Percentiles rank a stretch among this genome's conserved stretches.
phyloP scores from a whole-genome alignment of 768 basidiomycete genomes.

The Calocera viscosa region DNA sequence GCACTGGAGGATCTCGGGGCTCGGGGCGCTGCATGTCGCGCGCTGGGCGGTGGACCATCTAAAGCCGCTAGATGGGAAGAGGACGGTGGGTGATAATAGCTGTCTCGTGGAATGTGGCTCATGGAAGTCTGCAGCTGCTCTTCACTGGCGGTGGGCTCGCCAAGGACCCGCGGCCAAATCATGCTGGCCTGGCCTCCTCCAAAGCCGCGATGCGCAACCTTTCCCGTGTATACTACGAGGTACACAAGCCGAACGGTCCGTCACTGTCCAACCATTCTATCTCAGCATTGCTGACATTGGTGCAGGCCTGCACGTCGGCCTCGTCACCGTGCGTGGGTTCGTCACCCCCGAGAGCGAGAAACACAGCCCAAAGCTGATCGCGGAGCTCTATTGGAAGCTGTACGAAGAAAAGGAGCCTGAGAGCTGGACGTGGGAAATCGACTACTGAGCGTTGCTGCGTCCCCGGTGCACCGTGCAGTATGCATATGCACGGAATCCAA shows the following conservation, averaged over 20 bases:
- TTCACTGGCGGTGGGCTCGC: conserved; percentile 2
- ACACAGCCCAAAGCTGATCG: background rate
- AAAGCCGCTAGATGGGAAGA: background rate
- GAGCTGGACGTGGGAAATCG: conserved; percentile 6
- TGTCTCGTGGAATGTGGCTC: background rate
- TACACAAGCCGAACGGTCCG: conserved; percentile 5
- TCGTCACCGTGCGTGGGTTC: conserved; percentile 3
- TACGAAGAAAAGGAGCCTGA: conserved; percentile 1
- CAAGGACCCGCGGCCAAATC: background rate
- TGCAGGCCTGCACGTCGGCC: conserved; percentile 1
- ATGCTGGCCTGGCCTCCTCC: background rate
- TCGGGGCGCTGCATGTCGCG: background rate
- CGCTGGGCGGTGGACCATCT: background rate
- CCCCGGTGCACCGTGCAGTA: background rate
- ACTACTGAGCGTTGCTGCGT: background rate
- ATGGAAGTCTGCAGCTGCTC: background rate
- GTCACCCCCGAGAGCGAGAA: conserved; percentile 1
- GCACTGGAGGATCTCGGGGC: conserved; percentile 5
- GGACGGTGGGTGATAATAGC: background rate
- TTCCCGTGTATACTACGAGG: background rate
- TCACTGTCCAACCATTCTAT: background rate
- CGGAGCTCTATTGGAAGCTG: conserved; percentile 4
- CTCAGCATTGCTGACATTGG: background rate
- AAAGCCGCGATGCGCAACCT: conserved; percentile 5
- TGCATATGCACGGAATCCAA: background rate